Conservation (phyloP, 169 alveolate species). For the Cryptosporidium sp. region DNA sequence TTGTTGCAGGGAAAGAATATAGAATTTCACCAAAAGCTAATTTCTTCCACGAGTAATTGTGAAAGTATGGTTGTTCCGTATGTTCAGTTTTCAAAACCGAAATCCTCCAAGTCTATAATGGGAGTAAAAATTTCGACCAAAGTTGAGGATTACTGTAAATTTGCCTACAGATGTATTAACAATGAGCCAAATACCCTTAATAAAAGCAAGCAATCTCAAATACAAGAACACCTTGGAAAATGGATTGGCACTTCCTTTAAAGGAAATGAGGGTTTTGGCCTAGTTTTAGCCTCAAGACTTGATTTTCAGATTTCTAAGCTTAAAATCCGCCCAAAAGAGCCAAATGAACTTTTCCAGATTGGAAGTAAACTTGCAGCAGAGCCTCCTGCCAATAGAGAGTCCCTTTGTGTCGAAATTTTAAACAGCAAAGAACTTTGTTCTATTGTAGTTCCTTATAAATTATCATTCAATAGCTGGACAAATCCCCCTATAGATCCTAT, state of each 20-base stretch:
- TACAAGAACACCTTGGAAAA: slow-evolving; percentile 20
- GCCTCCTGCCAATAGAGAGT: slow-evolving; percentile 33
- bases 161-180: slow-evolving; percentile 28
- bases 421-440: slow-evolving; percentile 1
- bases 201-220: neutral
- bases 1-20: slow-evolving; percentile 7
- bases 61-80: slow-evolving; percentile 18
- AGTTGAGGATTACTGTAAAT: slow-evolving; percentile 51
- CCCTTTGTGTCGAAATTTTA: slow-evolving; percentile 6
- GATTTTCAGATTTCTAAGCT: slow-evolving; percentile 22
- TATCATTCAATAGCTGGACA: slow-evolving; percentile 17
- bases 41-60: slow-evolving; percentile 7
- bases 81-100: neutral
- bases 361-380: slow-evolving; percentile 5
- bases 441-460: slow-evolving; percentile 21
- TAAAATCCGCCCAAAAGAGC: slow-evolving; percentile 20
- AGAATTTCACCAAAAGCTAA: neutral
- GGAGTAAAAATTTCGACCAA: slow-evolving; percentile 23
- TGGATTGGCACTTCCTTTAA: neutral
- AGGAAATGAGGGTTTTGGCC: neutral
- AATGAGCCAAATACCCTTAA: slow-evolving; percentile 43
- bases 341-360: slow-evolving; percentile 11
- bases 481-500: slow-evolving; percentile 56
- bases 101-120: slow-evolving; percentile 19
- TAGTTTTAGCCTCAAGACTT: slow-evolving; percentile 29